Evolutionary conservation across 2,329 filamentous ascomycete genomes (phyloP).

Genomic region (Pseudonectria buxi): DNA sequence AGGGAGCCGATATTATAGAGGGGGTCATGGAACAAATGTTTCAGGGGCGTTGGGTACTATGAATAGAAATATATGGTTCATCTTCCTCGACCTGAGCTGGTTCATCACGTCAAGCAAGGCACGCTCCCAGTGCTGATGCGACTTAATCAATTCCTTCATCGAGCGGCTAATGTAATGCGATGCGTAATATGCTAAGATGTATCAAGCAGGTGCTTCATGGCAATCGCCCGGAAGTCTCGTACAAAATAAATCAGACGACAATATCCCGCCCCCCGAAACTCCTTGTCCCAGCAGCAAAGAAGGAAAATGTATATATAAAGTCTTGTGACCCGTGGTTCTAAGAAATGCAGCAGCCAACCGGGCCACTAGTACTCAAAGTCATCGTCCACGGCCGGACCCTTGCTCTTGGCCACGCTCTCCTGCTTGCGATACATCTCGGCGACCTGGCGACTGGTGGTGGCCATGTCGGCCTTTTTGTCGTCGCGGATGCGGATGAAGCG

Average conservation of each 20-base stretch:
- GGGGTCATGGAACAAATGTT: constrained; percentile 17
- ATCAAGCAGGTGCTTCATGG: no score
- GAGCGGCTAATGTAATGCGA: no score
- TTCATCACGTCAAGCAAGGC: no score
- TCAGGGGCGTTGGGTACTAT: constrained; percentile 8
- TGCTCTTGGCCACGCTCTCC: constrained; percentile 80
- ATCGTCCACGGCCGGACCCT: constrained; percentile 83
- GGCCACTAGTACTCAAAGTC: constrained; percentile 82
- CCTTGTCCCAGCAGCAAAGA: no score
- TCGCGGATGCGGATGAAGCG: constrained; percentile 87
- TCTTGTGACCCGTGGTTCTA: neutral
- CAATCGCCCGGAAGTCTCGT: no score
- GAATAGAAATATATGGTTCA: constrained; percentile 1
- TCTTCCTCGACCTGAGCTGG: no score
- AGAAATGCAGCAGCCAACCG: neutral
- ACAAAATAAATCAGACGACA: no score
- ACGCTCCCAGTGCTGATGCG: no score
- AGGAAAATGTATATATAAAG: neutral
- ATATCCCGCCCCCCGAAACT: no score
- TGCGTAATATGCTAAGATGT: no score
- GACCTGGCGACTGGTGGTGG: constrained; percentile 76
- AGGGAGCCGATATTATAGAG: constrained; percentile 20
- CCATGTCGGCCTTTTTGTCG: constrained; percentile 92
- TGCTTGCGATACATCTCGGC: constrained; percentile 97
- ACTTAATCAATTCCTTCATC: no score